Base-by-base conservation (phyloP, 2,329 filamentous ascomycete genomes). In the Calonectria honghensis region DNA sequence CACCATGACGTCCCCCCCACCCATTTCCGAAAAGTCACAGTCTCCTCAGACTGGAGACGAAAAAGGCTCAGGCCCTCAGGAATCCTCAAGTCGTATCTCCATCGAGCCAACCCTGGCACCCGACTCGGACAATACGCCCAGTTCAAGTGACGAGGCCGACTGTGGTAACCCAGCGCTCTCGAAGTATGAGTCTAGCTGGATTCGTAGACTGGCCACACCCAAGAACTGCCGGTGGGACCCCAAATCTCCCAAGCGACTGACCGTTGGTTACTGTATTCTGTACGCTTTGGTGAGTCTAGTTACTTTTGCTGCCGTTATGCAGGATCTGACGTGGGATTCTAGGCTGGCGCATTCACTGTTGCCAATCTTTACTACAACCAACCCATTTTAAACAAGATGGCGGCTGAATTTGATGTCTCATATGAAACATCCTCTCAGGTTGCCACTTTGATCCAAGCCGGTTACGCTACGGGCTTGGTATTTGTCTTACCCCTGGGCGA, bases 311-410 rank as follows among this genome's bases (percentile, higher is more conserved):
- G 3, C 24, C 29, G 52, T 32, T 7, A 13, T n/a, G 9, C 31
- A 14, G 16, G 31, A 18, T 41, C 54, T 57, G 6, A 63, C 24
- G 31, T 6, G 39, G 37, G 9, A 41, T 1, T 2, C n/a, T 29
- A 91, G 90, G 85, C 90, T 3, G 85, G 86, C 0, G 89, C 92
- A 5, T 92, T 95, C 77, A 95, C 93, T 0, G 94, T 96, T 9
- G 94, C 94, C 24, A 96, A 96, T 78, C 86, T 96, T 4, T 96
- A 96, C 85, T 96, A 96, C 84, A 94, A 91, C 73, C 94, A 96
- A 79, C 94, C 95, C 0, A 94, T 96, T 61, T 86, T 96, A 31
- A 95, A 96, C 81, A 91, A 94, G 66, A 88, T 97, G 51, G 94
- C 95, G 0, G 83, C 88, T 13, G 93, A 94, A 20, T 96, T 97